Evolutionary conservation across 108 stramenopile species (phyloP).

Genomic region (Cyclotella sp.): DNA sequence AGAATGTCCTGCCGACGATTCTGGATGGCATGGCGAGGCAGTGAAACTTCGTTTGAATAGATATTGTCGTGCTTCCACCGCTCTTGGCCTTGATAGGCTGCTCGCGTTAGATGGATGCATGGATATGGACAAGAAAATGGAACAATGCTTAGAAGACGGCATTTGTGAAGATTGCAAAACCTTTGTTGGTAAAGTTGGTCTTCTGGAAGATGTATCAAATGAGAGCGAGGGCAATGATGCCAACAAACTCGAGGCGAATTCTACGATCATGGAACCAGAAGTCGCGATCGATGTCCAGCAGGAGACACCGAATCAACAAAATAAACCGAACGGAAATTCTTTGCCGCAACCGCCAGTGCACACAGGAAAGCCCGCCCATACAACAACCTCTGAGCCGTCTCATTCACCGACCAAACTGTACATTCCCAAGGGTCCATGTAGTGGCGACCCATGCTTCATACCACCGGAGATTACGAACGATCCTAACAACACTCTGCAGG

Average conservation of each 20-base stretch:
- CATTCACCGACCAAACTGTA: slow-evolving; percentile 7
- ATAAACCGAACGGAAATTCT: background rate
- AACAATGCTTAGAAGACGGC: slow-evolving; percentile 38
- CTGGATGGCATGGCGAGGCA: slow-evolving; percentile 51
- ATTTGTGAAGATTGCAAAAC: slow-evolving; percentile 40
- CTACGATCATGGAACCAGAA: background rate
- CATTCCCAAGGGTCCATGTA: slow-evolving; percentile 25
- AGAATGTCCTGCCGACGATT: slow-evolving; percentile 51
- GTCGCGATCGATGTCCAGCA: background rate
- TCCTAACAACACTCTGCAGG: slow-evolving; percentile 11
- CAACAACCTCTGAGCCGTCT: background rate
- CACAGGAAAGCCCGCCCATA: background rate
- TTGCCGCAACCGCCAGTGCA: background rate
- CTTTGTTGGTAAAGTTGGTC: slow-evolving; percentile 27
- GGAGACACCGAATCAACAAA: no score
- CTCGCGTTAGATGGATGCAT: slow-evolving; percentile 38
- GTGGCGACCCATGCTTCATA: slow-evolving; percentile 30
- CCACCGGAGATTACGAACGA: slow-evolving; percentile 24
- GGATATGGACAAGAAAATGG: slow-evolving; percentile 43
- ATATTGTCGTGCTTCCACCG: slow-evolving; percentile 46
- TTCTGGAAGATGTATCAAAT: slow-evolving; percentile 3
- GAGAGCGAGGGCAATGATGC: background rate
- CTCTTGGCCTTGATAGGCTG: slow-evolving; percentile 36
- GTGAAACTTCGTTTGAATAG: slow-evolving; percentile 50
- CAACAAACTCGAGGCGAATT: background rate